A percentile compares a stretch with the other conserved stretches of the same genome.
Conservation (phyloP, 306 rosid genomes). For the Cucurbita ficifolia region DNA sequence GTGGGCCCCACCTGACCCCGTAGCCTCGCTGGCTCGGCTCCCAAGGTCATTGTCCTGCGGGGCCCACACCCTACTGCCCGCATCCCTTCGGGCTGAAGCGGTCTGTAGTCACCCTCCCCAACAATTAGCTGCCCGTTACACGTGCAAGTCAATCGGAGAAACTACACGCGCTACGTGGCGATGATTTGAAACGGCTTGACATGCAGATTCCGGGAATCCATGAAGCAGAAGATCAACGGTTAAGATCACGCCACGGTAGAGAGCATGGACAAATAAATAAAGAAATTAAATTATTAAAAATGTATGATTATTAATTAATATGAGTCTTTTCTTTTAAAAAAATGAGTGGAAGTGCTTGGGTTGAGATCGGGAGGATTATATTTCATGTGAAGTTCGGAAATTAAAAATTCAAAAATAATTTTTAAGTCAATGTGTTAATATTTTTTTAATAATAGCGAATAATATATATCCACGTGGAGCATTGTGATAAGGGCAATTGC, state of each 20-base stretch:
- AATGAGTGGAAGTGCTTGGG: neutral
- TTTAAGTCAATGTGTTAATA: neutral
- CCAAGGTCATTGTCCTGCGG: neutral
- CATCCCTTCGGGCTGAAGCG: neutral
- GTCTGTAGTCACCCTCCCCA: neutral
- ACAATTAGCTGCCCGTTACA: neutral
- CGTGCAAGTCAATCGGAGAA: neutral
- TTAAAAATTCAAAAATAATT: neutral
- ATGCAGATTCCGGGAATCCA: neutral
- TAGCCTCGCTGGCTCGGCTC: neutral
- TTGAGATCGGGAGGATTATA: slow-evolving; percentile 1
- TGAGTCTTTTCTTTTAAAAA: neutral
- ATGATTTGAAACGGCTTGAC: neutral
- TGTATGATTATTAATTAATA: neutral
- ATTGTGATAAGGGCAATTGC: neutral
- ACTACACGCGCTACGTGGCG: neutral
- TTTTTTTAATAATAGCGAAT: neutral
- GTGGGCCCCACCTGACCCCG: neutral
- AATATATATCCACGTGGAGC: neutral
- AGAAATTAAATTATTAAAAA: neutral
- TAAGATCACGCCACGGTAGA: neutral
- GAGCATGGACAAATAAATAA: neutral
- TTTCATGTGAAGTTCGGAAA: neutral
- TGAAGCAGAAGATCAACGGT: neutral
- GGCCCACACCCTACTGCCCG: neutral